Conservation (phyloP, 306 rosid genomes). For the Lotus japonicus region DNA sequence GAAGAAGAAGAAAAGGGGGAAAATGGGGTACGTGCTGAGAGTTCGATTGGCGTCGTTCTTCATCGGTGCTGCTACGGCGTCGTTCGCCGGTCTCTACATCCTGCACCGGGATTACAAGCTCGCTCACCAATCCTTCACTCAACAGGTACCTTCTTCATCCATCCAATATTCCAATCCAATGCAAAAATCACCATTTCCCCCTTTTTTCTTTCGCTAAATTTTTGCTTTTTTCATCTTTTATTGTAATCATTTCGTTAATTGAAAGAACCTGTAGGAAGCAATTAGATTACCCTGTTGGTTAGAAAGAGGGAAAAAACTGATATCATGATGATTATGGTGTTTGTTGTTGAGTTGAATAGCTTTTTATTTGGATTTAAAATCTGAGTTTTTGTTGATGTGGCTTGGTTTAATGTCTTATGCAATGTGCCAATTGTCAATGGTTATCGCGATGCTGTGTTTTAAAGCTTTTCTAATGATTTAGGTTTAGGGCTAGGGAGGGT, state of each 20-base stretch:
- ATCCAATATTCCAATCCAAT: no score
- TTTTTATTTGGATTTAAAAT: background rate
- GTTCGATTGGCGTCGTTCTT: conserved; percentile 88
- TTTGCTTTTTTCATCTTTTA: background rate
- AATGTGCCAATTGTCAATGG: background rate
- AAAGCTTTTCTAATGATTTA: background rate
- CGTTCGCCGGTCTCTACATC: conserved; percentile 62
- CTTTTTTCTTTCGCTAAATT: background rate
- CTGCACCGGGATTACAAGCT: conserved; percentile 81
- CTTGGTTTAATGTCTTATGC: background rate
- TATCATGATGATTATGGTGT: background rate
- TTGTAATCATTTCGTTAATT: background rate
- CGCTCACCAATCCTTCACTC: conserved; percentile 58
- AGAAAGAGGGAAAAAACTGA: background rate
- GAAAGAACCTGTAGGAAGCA: background rate
- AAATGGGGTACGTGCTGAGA: conserved; percentile 82
- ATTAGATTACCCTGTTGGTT: background rate
- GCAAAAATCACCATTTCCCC: background rate
- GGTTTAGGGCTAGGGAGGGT: background rate
- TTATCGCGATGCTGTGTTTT: background rate
- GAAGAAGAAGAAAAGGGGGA: background rate
- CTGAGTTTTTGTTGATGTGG: background rate
- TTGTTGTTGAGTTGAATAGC: background rate
- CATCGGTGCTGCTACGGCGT: conserved; percentile 77
- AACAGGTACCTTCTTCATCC: conserved; percentile 55